Conservation (phyloP, 495 filamentous ascomycete species). For the Astrocystis sublimbata region DNA sequence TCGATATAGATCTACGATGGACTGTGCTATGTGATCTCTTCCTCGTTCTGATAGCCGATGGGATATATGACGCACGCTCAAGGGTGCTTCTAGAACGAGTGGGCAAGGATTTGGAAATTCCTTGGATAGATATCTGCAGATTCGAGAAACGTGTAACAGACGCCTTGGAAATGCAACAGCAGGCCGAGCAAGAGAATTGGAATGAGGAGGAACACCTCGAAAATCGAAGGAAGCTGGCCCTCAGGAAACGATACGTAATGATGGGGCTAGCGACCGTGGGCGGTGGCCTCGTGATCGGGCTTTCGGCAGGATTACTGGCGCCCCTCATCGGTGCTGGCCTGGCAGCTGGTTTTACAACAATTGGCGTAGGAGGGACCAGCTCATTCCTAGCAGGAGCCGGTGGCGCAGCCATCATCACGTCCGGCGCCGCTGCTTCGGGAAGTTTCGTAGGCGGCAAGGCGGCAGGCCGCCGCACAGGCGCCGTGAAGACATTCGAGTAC, state of each 20-base stretch:
- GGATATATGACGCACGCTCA: slow-evolving; percentile 88
- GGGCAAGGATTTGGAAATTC: slow-evolving; percentile 72
- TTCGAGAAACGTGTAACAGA: slow-evolving; percentile 99
- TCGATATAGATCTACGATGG: slow-evolving; percentile 97
- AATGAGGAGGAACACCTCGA: slow-evolving; percentile 96
- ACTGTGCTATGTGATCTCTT: slow-evolving; percentile 97
- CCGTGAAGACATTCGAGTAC: slow-evolving; percentile 96
- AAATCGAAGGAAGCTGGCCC: slow-evolving; percentile 72
- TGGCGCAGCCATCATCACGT: slow-evolving; percentile 92
- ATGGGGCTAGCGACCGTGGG: slow-evolving; percentile 98
- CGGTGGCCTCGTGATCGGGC: slow-evolving; percentile 90
- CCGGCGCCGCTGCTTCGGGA: slow-evolving; percentile 81
- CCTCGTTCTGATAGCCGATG: slow-evolving; percentile 91
- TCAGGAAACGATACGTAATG: slow-evolving; percentile 83
- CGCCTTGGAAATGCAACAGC: slow-evolving; percentile 94
- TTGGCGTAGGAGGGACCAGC: slow-evolving; percentile 86
- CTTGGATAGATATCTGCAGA: slow-evolving; percentile 90
- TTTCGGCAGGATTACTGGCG: slow-evolving; percentile 88
- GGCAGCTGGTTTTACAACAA: slow-evolving; percentile 91
- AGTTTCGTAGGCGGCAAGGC: slow-evolving; percentile 82
- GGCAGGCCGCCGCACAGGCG: slow-evolving; percentile 80
- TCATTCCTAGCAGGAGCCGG: slow-evolving; percentile 89
- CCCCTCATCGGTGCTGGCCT: slow-evolving; percentile 94
- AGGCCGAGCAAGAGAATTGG: slow-evolving; percentile 92
- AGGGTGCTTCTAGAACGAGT: slow-evolving; percentile 83